phyloP scores from a whole-genome alignment of 768 basidiomycete genomes.

The Coprinopsis sp. region DNA sequence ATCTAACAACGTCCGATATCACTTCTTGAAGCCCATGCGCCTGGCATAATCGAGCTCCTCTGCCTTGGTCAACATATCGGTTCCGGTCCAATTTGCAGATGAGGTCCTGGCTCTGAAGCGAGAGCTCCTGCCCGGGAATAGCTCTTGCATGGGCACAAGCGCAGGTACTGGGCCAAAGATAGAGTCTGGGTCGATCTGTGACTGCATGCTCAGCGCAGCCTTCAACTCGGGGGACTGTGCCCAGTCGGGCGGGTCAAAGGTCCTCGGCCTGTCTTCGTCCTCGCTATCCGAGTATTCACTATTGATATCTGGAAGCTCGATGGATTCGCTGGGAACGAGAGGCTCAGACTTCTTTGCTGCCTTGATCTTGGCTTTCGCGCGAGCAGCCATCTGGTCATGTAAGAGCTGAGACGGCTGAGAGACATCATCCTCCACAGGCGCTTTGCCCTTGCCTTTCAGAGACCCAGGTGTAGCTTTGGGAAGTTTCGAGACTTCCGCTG shows the following conservation, averaged over 20 bases:
- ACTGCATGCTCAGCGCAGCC: conserved; percentile 75
- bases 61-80: conserved; percentile 78
- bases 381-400: conserved; percentile 68
- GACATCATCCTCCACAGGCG: conserved; percentile 41
- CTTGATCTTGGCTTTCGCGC: conserved; percentile 62
- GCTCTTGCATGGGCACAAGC: conserved; percentile 87
- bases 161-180: conserved; percentile 89
- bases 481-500: conserved; percentile 28
- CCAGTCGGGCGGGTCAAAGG: conserved; percentile 81
- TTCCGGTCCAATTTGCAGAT: conserved; percentile 94
- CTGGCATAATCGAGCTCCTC: conserved; percentile 86
- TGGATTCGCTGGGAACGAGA: conserved; percentile 64
- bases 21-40: conserved; percentile 78
- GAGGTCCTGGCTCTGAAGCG: conserved; percentile 87
- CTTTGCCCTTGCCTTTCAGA: conserved; percentile 50
- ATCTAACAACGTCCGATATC: neutral
- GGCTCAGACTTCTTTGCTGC: conserved; percentile 49
- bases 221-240: conserved; percentile 86
- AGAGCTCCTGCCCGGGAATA: conserved; percentile 76
- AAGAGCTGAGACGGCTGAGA: conserved; percentile 59
- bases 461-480: conserved; percentile 16
- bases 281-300: conserved; percentile 98
- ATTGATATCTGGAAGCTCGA: conserved; percentile 92
- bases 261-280: conserved; percentile 73
- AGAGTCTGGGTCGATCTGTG: conserved; percentile 83